phyloP scores from a whole-genome alignment of 345 rosid genomes.

The Ceriops decandra region DNA sequence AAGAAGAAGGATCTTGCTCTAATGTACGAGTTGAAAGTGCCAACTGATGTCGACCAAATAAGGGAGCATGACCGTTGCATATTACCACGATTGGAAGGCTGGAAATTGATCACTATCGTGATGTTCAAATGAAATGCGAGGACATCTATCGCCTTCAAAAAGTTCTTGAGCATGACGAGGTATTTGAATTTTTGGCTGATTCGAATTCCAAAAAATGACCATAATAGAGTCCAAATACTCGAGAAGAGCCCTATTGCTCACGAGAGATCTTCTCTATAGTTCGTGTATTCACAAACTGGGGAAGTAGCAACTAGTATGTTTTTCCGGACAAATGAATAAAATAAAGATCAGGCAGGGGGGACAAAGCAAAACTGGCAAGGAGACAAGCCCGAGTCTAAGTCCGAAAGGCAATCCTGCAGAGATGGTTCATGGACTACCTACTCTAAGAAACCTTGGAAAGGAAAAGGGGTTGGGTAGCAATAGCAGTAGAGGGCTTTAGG shows the following conservation, averaged over 20 bases:
- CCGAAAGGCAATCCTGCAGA: background rate
- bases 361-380: background rate
- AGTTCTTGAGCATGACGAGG: background rate
- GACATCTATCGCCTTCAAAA: background rate
- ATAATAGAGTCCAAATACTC: background rate
- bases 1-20: background rate
- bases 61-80: background rate
- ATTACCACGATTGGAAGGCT: background rate
- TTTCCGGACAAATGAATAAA: background rate
- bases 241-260: background rate
- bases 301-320: background rate
- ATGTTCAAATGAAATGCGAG: background rate
- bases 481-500: no score
- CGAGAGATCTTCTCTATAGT: background rate
- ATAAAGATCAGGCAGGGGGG: no score
- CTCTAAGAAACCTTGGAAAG: constrained; percentile 11
- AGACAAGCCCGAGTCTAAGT: background rate
- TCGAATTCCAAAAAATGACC: background rate
- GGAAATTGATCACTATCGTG: background rate
- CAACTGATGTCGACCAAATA: background rate
- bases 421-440: background rate
- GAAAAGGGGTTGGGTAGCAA: constrained; percentile 8
- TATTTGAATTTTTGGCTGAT: background rate
- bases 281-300: background rate
- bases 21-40: background rate